A percentile compares a stretch with the other conserved stretches of the same genome.
Conservation (phyloP, 148 eudicot genomes). For the Polygonum aviculare region DNA sequence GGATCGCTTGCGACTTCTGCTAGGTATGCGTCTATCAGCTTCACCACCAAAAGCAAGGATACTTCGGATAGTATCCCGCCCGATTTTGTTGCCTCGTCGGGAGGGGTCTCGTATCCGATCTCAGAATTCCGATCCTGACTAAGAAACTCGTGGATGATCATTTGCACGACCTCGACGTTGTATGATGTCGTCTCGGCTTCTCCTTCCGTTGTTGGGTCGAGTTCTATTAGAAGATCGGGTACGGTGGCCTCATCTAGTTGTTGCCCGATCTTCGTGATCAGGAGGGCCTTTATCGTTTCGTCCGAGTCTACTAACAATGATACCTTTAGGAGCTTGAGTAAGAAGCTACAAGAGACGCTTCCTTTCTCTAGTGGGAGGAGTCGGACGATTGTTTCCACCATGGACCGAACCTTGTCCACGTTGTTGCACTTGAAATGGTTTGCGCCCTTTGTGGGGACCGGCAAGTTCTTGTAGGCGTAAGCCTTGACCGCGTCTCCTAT, state of each 20-base stretch:
- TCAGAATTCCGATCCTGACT: slow-evolving; percentile 39
- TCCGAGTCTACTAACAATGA: slow-evolving; percentile 40
- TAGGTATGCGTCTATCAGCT: slow-evolving; percentile 74
- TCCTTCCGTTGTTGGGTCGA: slow-evolving; percentile 32
- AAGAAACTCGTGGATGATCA: slow-evolving; percentile 58
- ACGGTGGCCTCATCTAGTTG: slow-evolving; percentile 84
- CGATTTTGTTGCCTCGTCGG: slow-evolving; percentile 29
- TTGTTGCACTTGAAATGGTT: slow-evolving; percentile 29
- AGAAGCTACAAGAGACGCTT: slow-evolving; percentile 67
- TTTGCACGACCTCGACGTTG: slow-evolving; percentile 48
- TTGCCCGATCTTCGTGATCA: slow-evolving; percentile 62
- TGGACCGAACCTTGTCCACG: slow-evolving; percentile 24
- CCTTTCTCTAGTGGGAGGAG: slow-evolving; percentile 80
- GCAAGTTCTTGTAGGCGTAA: slow-evolving; percentile 50
- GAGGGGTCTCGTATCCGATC: slow-evolving; percentile 23
- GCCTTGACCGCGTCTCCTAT: slow-evolving; percentile 90
- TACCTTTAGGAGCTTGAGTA: slow-evolving; percentile 73
- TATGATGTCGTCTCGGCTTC: slow-evolving; percentile 18
- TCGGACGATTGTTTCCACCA: slow-evolving; percentile 50
- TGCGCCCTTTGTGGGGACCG: slow-evolving; percentile 51
- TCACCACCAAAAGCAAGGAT: slow-evolving; percentile 89
- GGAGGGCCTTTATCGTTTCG: slow-evolving; percentile 36
- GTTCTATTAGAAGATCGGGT: slow-evolving; percentile 54
- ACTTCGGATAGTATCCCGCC: slow-evolving; percentile 79
- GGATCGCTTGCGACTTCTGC: slow-evolving; percentile 75